Percentiles rank a stretch among this genome's conserved stretches.
These are phyloP conservation scores for Metschnikowia gelsemii DNA, from an alignment of 805 yeast species.

Conservation along the genomic window DNA sequence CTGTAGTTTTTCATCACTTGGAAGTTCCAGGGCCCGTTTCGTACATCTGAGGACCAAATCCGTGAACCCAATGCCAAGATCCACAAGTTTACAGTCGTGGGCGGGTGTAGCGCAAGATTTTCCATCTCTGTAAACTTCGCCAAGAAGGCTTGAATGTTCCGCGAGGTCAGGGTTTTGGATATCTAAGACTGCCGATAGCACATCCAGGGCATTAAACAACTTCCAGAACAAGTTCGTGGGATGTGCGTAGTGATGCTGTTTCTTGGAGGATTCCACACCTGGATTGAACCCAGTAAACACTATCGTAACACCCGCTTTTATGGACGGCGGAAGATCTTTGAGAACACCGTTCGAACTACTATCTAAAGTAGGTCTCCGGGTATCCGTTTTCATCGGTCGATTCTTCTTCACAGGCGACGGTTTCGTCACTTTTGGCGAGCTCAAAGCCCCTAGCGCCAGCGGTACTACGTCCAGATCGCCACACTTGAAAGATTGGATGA, in stretches of 20 bases:
- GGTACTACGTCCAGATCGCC: conserved; percentile 1
- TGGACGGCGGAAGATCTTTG: conserved; percentile 36
- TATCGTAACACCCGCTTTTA: conserved; percentile 28
- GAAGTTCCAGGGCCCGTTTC: conserved; percentile 53
- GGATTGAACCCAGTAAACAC: conserved; percentile 76
- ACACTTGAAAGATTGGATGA: conserved; percentile 14
- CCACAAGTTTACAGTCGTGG: conserved; percentile 44
- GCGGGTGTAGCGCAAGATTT: conserved; percentile 22
- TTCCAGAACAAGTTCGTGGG: conserved; percentile 68
- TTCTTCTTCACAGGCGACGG: conserved; percentile 1
- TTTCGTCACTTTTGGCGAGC: neutral
- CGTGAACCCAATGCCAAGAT: conserved; percentile 62
- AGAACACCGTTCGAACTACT: conserved; percentile 4
- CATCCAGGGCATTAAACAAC: conserved; percentile 51
- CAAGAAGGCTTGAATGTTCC: conserved; percentile 16
- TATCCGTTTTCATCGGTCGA: too few relatives aligned
- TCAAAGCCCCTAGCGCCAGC: neutral
- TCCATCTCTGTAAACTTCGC: conserved; percentile 15
- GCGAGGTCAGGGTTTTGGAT: conserved; percentile 6
- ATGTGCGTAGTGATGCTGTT: conserved; percentile 75
- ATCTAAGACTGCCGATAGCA: conserved; percentile 29
- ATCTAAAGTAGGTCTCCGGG: too few relatives aligned
- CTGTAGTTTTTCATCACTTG: conserved; percentile 48
- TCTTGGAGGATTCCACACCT: conserved; percentile 56
- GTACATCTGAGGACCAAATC: conserved; percentile 70